Evolutionary conservation across 73 alveolate genomes (phyloP).

Genomic region (Diophrys appendiculata): DNA sequence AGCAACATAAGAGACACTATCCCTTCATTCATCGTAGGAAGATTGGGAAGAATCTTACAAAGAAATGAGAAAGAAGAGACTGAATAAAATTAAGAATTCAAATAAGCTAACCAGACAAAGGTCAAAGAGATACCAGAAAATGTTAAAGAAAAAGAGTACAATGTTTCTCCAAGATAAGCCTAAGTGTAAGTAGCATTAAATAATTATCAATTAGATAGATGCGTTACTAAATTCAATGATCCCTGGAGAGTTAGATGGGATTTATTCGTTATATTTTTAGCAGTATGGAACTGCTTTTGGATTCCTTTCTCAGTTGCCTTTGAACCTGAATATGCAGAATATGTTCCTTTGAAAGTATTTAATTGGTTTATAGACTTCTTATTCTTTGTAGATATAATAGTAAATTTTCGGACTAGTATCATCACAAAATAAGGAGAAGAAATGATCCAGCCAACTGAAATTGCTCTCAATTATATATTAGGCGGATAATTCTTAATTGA

Average conservation of each 20-base stretch:
- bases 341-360: not conserved
- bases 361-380: conserved; percentile 12
- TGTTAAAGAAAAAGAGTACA: no score
- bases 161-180: no score
- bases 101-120: no score
- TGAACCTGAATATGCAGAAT: not conserved
- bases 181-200: no score
- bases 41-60: no score
- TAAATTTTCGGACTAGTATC: conserved; percentile 49
- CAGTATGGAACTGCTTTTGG: conserved; percentile 9
- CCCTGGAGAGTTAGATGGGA: conserved; percentile 29
- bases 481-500: conserved; percentile 4
- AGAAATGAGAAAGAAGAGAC: no score
- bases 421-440: conserved; percentile 38
- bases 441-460: conserved; percentile 9
- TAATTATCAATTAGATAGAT: no score
- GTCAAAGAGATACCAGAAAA: no score
- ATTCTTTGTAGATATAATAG: conserved; percentile 27
- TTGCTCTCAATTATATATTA: conserved; percentile 14
- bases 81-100: no score
- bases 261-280: conserved; percentile 11
- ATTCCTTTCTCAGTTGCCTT: conserved; percentile 33
- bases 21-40: no score
- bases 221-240: not conserved
- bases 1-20: no score